Base-by-base conservation (phyloP, 2,329 filamentous ascomycete species). In the Zalaria obscura region DNA sequence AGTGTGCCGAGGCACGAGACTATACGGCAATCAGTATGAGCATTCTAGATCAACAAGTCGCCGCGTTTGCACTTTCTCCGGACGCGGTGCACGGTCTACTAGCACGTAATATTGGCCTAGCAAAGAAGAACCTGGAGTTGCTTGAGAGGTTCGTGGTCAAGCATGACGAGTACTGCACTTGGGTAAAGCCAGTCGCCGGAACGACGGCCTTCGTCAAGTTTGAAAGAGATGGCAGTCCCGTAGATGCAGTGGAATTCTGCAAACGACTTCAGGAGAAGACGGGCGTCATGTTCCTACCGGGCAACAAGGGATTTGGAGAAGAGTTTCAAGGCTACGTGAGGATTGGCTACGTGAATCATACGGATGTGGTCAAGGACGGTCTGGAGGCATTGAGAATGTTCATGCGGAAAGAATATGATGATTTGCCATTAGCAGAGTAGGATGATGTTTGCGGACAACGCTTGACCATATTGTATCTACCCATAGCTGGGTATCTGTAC, bases 11-110 rank as follows among this genome's bases (percentile, higher is more conserved):
- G 9, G 78, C 78, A 1, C 70, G 85, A 34, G 80, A 91, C 58
- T 93, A 91, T 65, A 93, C 84, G 3, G 87, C 83, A 26, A 93
- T 93, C 52, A 83, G 80, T 33, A 84, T 93, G 0, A 83, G 82
- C n/a, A 76, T 80, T 53, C 64, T 94, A 5, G 85, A 93, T 56
- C 84, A 93, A 56, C 72, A 75, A 39, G 69, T 93, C 7, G 87
- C 85, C 2, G 72, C 75, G 27, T 89, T 79, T 53, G 86, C 87
- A 0, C 64, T 94, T 5, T 73, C 74, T 7, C 64, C 73, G 2
- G 63, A 67, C 29, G 78, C 80, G 18, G 73, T 86, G n/a, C 68
- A 80, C 47, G 65, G 62, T 7, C 61, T 86, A 2, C 65, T 84
- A 2, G 66, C 63, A 3, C 67, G 78, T 10, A 86, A 86, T 52